phyloP scores from a whole-genome alignment of 2,329 filamentous ascomycete species.

The Cladosporium colombiae region DNA sequence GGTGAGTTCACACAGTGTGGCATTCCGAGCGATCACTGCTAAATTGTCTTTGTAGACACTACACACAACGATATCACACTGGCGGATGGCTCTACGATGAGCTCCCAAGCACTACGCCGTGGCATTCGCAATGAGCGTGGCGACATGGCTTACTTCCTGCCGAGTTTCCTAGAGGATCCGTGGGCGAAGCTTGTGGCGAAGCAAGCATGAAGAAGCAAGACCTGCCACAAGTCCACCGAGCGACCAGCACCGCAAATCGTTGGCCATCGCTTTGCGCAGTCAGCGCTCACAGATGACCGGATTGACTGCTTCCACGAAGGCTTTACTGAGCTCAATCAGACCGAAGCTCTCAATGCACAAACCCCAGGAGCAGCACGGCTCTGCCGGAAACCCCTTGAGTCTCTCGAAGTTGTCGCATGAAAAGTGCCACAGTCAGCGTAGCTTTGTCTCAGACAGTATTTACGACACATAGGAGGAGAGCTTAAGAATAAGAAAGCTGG shows the following conservation, averaged over 20 bases:
- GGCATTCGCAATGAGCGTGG: conserved; percentile 53
- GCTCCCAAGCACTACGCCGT: conserved; percentile 41
- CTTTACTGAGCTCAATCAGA: not conserved
- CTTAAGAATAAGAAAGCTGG: not conserved
- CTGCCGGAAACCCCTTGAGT: not conserved
- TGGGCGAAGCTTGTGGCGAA: conserved; percentile 53
- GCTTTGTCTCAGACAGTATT: not conserved
- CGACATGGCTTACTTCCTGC: conserved; percentile 69
- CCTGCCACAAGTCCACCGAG: not conserved
- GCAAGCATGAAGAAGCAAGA: not conserved
- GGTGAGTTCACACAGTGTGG: not conserved
- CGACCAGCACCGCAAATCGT: not conserved
- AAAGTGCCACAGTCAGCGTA: not conserved
- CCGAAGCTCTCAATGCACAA: not conserved
- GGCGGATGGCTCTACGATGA: conserved; percentile 21
- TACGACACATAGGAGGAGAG: not conserved
- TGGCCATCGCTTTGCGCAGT: not conserved
- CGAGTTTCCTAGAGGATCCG: conserved; percentile 69
- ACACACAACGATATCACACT: conserved; percentile 5
- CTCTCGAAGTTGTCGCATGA: not conserved
- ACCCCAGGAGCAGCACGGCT: not conserved
- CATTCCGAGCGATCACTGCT: not conserved
- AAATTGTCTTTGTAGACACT: not conserved
- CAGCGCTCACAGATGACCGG: not conserved
- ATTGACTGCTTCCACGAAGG: not conserved